Conservation (phyloP, 495 filamentous ascomycete species). For the Pyrenopolyporus hunteri region DNA sequence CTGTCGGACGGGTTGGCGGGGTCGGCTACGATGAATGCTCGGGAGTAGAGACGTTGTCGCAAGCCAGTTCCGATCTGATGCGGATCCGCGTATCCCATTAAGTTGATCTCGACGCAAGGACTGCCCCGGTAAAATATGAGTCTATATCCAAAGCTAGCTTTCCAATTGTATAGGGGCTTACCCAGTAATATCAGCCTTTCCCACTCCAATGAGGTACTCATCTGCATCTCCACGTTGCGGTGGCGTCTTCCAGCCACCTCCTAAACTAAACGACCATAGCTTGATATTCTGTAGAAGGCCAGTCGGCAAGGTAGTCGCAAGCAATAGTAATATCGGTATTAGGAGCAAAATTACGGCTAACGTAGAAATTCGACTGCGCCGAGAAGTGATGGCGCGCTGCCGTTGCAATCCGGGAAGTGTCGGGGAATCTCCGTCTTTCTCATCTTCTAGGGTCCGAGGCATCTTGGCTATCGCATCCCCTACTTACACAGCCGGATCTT, state of each 20-base stretch:
- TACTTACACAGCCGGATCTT: background rate
- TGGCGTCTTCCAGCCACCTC: background rate
- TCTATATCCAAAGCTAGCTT: background rate
- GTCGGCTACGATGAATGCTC: slow-evolving; percentile 87
- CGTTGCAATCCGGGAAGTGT: background rate
- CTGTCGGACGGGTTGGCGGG: slow-evolving; percentile 67
- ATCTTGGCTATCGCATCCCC: slow-evolving; percentile 16
- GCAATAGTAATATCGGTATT: background rate
- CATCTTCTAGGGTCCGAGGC: slow-evolving; percentile 1
- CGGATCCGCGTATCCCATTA: slow-evolving; percentile 93
- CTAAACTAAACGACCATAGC: slow-evolving; percentile 10
- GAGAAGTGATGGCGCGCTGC: background rate
- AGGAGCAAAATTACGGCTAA: slow-evolving; percentile 1
- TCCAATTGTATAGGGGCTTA: slow-evolving; percentile 43
- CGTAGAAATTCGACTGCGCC: background rate
- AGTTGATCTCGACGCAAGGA: slow-evolving; percentile 87
- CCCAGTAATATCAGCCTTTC: slow-evolving; percentile 95
- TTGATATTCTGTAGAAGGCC: slow-evolving; percentile 10
- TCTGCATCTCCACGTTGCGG: slow-evolving; percentile 44
- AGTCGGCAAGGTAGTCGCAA: slow-evolving; percentile 1
- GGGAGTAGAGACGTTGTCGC: slow-evolving; percentile 86
- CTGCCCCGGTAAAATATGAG: slow-evolving; percentile 44
- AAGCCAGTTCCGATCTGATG: slow-evolving; percentile 86
- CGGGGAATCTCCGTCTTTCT: slow-evolving; percentile 18
- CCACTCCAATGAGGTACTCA: slow-evolving; percentile 83